Conservation (phyloP, 2,329 filamentous ascomycete genomes). For the Graphiopsis chlorocephala region DNA sequence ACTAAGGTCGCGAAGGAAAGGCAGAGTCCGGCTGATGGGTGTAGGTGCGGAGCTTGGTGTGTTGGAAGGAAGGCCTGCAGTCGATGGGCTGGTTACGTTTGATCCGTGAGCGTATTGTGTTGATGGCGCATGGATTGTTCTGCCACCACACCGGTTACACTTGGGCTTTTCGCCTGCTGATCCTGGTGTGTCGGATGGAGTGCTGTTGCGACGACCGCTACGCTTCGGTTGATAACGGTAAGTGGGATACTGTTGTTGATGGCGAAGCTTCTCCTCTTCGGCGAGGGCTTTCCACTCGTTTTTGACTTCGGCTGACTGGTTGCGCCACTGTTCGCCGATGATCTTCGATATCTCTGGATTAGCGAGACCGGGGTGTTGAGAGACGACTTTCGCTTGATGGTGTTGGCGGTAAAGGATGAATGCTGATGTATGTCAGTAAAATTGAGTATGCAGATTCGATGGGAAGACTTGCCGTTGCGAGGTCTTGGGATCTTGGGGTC, state of each 20-base stretch:
- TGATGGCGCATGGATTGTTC: conserved; percentile 61
- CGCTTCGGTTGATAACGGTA: conserved; percentile 88
- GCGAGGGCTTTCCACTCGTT: conserved; percentile 85
- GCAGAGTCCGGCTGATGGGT: conserved; percentile 36
- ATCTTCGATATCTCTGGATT: conserved; percentile 98
- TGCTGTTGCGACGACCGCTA: conserved; percentile 44
- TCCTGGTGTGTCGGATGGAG: conserved; percentile 29
- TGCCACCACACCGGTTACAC: conserved; percentile 70
- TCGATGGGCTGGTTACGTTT: conserved; percentile 27
- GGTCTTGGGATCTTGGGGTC: conserved; percentile 70
- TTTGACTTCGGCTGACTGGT: conserved; percentile 70
- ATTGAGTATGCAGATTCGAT: not conserved
- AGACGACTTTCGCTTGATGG: conserved; percentile 77
- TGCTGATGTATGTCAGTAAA: conserved; percentile 56
- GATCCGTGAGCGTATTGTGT: conserved; percentile 48
- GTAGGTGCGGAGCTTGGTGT: conserved; percentile 33
- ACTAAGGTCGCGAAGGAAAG: conserved; percentile 35
- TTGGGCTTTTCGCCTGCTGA: conserved; percentile 43
- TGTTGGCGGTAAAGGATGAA: conserved; percentile 98
- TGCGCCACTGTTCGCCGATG: conserved; percentile 88
- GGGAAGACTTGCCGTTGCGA: conserved; percentile 61
- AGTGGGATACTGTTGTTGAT: conserved; percentile 85
- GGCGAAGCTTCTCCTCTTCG: conserved; percentile 87
- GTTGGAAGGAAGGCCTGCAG: conserved; percentile 26
- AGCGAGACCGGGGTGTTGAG: conserved; percentile 79